Conservation (phyloP, 768 basidiomycete species). For the Termitomyces sp. region DNA sequence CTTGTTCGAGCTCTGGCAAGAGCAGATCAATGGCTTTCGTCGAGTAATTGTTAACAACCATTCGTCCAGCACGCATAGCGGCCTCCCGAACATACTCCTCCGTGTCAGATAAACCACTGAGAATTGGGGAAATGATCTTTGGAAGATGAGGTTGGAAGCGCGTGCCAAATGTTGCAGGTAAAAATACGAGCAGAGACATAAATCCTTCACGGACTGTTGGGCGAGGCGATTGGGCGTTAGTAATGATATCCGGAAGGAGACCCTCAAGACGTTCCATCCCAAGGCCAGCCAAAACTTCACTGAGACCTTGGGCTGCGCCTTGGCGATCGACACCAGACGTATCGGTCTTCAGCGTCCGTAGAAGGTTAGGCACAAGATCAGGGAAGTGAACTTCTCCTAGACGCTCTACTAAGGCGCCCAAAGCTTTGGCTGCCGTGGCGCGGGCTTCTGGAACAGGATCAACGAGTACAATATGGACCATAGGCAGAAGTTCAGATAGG, state of each 20-base stretch:
- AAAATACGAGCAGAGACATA: conserved; percentile 94
- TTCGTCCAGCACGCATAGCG: conserved; percentile 97
- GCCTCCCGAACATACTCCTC: conserved; percentile 97
- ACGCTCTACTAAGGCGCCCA: conserved; percentile 95
- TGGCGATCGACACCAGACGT: conserved; percentile 95
- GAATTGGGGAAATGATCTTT: conserved; percentile 90
- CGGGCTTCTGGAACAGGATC: conserved; percentile 98
- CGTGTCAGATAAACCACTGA: conserved; percentile 85
- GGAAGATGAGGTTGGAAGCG: conserved; percentile 96
- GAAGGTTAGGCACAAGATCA: conserved; percentile 84
- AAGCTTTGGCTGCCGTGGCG: conserved; percentile 93
- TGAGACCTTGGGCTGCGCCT: conserved; percentile 95
- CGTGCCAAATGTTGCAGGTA: conserved; percentile 94
- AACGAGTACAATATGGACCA: conserved; percentile 89
- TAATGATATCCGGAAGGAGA: conserved; percentile 89
- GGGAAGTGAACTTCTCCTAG: conserved; percentile 95
- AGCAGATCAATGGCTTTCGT: conserved; percentile 88
- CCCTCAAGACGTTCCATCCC: conserved; percentile 98
- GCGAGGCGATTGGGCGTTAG: conserved; percentile 84
- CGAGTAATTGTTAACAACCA: conserved; percentile 96
- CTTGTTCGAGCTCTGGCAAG: conserved; percentile 88
- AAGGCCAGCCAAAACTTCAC: conserved; percentile 90
- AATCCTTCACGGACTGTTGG: conserved; percentile 96
- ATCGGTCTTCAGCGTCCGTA: conserved; percentile 87
- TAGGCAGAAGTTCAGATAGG: conserved; percentile 79